Evolutionary conservation across 257 asterid genomes (phyloP).

Genomic region (Buddleja alternifolia): DNA sequence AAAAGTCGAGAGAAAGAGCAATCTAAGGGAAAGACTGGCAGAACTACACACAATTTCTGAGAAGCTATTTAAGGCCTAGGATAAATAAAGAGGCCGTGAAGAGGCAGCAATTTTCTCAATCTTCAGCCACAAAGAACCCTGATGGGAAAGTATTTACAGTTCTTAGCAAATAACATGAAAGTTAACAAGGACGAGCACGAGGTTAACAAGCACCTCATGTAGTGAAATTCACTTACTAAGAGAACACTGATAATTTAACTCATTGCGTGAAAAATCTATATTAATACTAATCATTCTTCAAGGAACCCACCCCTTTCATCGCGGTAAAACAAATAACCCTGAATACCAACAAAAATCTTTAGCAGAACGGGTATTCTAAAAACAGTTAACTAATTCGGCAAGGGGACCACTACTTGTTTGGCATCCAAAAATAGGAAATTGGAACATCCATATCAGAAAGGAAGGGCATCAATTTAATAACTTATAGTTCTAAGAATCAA

Average conservation of each 20-base stretch:
- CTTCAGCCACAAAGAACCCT: neutral
- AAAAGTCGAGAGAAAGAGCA: neutral
- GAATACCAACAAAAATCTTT: neutral
- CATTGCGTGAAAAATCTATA: no score
- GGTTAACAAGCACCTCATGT: neutral
- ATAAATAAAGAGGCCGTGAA: neutral
- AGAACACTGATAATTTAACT: no score
- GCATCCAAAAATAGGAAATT: neutral
- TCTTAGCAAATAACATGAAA: neutral
- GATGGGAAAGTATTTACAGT: neutral
- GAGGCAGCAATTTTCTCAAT: neutral
- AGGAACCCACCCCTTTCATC: neutral
- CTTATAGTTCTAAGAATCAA: neutral
- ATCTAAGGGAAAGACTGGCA: neutral
- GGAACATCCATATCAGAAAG: neutral
- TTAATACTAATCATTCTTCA: no score
- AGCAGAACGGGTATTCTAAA: neutral
- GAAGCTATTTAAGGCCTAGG: slow-evolving; percentile 4
- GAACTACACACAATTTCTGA: neutral
- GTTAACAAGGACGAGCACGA: neutral
- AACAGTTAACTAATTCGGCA: neutral
- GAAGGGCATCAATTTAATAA: neutral
- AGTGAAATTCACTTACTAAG: no score
- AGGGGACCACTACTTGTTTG: neutral
- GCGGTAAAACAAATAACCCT: neutral